phyloP scores from a whole-genome alignment of 1,284 basidiomycete species.

The Pseudozyma sp. region DNA sequence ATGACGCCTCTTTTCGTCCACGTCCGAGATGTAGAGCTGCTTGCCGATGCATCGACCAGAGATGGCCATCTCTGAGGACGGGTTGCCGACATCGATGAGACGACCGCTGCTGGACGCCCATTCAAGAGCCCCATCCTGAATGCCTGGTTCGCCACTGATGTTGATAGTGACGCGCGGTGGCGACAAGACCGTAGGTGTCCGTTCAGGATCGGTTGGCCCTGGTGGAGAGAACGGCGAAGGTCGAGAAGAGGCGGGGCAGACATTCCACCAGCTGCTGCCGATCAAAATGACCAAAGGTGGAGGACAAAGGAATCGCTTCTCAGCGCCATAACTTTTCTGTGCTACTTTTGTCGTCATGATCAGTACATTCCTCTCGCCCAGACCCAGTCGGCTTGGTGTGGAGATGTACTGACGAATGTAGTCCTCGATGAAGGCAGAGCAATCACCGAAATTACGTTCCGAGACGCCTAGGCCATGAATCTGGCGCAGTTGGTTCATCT shows the following conservation, averaged over 20 bases:
- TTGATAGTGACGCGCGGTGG: slow-evolving; percentile 87
- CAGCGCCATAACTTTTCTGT: slow-evolving; percentile 95
- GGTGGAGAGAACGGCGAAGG: slow-evolving; percentile 62
- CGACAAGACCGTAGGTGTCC: slow-evolving; percentile 74
- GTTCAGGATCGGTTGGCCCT: slow-evolving; percentile 15
- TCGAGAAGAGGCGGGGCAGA: slow-evolving; percentile 65
- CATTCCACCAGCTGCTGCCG: slow-evolving; percentile 90
- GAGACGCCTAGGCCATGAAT: slow-evolving; percentile 35
- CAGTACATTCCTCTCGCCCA: slow-evolving; percentile 91
- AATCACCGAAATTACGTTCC: slow-evolving; percentile 50
- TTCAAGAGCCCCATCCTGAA: slow-evolving; percentile 83
- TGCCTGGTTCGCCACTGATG: slow-evolving; percentile 87
- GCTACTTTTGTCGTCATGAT: slow-evolving; percentile 97
- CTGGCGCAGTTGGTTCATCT: slow-evolving; percentile 44
- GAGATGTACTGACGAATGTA: slow-evolving; percentile 75
- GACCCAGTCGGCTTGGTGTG: slow-evolving; percentile 84
- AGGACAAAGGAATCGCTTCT: slow-evolving; percentile 96
- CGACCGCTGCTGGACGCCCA: slow-evolving; percentile 86
- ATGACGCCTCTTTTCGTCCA: slow-evolving; percentile 69
- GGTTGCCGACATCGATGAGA: slow-evolving; percentile 81
- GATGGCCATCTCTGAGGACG: slow-evolving; percentile 60
- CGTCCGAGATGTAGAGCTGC: slow-evolving; percentile 88
- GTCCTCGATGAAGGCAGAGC: slow-evolving; percentile 55
- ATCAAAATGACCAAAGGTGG: slow-evolving; percentile 94
- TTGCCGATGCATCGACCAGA: slow-evolving; percentile 86